Evolutionary conservation across 768 basidiomycete genomes (phyloP).

Genomic region (Boletus huronensis): DNA sequence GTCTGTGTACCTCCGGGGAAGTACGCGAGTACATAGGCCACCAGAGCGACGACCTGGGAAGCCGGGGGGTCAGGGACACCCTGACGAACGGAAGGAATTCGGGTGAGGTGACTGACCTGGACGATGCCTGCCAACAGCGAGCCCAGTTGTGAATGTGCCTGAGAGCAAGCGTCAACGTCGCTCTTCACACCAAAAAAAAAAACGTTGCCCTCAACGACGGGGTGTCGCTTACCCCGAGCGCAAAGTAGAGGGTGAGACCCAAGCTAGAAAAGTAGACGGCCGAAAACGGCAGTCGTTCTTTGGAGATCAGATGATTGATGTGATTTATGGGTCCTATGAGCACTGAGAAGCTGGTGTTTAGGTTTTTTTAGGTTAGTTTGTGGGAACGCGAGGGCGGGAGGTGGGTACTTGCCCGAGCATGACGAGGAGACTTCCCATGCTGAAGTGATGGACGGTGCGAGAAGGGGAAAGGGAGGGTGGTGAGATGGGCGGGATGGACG

Average conservation of each 20-base stretch:
- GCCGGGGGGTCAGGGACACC: neutral
- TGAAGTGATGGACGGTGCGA: conserved; percentile 23
- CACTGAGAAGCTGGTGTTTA: conserved; percentile 61
- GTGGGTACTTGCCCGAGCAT: conserved; percentile 78
- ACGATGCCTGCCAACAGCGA: conserved; percentile 80
- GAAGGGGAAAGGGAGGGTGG: neutral
- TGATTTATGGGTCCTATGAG: conserved; percentile 90
- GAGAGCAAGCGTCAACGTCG: neutral
- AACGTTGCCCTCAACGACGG: no score
- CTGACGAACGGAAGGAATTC: neutral
- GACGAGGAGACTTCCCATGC: conserved; percentile 86
- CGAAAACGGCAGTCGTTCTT: conserved; percentile 83
- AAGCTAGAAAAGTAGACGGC: conserved; percentile 79
- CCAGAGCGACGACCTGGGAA: conserved; percentile 69
- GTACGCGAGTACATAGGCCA: conserved; percentile 90
- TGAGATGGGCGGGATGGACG: neutral
- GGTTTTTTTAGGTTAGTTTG: neutral
- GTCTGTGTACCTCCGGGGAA: conserved; percentile 90
- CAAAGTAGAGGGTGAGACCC: conserved; percentile 86
- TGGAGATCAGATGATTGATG: conserved; percentile 79
- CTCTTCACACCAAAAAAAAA: neutral
- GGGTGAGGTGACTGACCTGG: conserved; percentile 46
- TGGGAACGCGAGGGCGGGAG: neutral
- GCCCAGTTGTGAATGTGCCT: conserved; percentile 84
- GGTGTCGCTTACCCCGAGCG: conserved; percentile 60